Evolutionary conservation across 306 rosid species (phyloP).

Genomic region (Castanea crenata): DNA sequence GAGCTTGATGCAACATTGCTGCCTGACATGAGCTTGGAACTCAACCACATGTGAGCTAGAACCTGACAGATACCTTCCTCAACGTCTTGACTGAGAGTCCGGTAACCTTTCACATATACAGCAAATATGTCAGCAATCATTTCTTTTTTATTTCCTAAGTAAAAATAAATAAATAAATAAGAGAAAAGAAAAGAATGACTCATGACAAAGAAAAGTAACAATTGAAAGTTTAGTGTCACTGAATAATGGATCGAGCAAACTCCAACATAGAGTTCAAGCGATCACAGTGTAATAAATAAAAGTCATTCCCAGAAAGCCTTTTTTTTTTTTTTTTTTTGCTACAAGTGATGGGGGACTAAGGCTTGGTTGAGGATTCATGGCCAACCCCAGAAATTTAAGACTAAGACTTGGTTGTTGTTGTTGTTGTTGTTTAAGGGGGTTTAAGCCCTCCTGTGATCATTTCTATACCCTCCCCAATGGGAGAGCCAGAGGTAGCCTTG

Average conservation of each 20-base stretch:
- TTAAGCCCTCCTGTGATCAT: too few relatives aligned
- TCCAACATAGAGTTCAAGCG: not conserved
- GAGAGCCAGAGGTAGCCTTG: too few relatives aligned
- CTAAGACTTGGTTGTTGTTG: too few relatives aligned
- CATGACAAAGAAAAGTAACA: not conserved
- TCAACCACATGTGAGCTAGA: constrained; percentile 95
- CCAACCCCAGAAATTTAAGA: too few relatives aligned
- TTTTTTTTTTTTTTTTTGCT: too few relatives aligned
- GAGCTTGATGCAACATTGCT: constrained; percentile 57
- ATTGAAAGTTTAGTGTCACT: not conserved
- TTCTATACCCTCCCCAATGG: too few relatives aligned
- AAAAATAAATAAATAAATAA: too few relatives aligned
- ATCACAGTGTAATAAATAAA: not conserved
- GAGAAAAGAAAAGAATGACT: too few relatives aligned
- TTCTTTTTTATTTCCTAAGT: too few relatives aligned
- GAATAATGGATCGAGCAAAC: not conserved
- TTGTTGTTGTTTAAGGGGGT: too few relatives aligned
- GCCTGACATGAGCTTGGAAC: constrained; percentile 56
- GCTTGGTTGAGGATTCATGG: too few relatives aligned
- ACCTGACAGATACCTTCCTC: constrained; percentile 99
- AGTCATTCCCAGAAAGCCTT: not conserved
- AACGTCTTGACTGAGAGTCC: constrained; percentile 82
- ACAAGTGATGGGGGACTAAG: too few relatives aligned
- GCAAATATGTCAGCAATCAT: constrained; percentile 3
- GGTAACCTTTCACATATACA: constrained; percentile 64